A percentile compares a stretch with the other conserved stretches of the same genome.
phyloP scores from a whole-genome alignment of 768 basidiomycete species.

The Daedaleopsis nitida region DNA sequence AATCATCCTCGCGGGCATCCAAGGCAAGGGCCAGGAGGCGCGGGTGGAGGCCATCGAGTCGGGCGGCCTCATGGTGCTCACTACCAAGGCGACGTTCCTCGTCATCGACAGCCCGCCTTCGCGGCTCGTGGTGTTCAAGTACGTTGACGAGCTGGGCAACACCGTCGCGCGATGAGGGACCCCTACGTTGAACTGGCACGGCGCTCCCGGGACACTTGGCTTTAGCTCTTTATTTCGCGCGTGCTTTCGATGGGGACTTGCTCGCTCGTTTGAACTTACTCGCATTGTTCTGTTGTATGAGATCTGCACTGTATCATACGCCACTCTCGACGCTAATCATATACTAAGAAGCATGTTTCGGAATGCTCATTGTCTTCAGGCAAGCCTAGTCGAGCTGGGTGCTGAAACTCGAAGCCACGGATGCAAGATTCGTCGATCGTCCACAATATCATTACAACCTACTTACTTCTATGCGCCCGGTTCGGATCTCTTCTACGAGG shows the following conservation, averaged over 20 bases:
- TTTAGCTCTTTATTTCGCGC: too few relatives aligned
- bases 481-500: not conserved
- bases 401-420: not conserved
- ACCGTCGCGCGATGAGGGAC: slow-evolving; percentile 1
- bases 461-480: not conserved
- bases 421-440: too few relatives aligned
- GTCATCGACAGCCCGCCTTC: slow-evolving; percentile 23
- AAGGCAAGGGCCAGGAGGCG: slow-evolving; percentile 22
- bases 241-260: not conserved
- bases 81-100: slow-evolving; percentile 17
- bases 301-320: slow-evolving; percentile 2
- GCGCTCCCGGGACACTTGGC: not conserved
- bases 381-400: not conserved
- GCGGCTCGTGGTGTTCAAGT: slow-evolving; percentile 17
- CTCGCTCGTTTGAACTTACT: not conserved
- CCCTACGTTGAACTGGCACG: not conserved
- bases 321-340: not conserved
- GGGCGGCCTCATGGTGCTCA: slow-evolving; percentile 11
- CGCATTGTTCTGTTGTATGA: slow-evolving; percentile 5
- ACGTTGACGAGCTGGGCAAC: slow-evolving; percentile 22
- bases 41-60: slow-evolving; percentile 22
- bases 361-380: not conserved
- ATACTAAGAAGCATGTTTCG: not conserved
- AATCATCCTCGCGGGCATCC: slow-evolving; percentile 20
- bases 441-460: not conserved